phyloP scores from a whole-genome alignment of 202 grass and related monocot genomes.

The Musa balbisiana region DNA sequence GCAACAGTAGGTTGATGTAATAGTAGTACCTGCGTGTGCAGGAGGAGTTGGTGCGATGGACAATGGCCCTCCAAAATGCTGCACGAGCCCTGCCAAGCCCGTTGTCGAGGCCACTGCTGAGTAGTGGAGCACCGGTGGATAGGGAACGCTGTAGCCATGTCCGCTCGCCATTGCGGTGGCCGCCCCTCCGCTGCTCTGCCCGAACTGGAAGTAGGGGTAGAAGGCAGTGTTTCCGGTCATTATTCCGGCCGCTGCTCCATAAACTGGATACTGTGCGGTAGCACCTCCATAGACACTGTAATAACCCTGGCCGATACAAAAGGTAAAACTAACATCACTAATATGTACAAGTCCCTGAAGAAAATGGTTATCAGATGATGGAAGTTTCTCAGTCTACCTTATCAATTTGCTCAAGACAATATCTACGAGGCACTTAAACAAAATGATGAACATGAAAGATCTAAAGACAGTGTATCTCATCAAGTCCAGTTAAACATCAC shows the following conservation, averaged over 20 bases:
- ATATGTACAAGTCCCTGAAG: too few species aligned
- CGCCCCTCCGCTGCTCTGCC: constrained; percentile 23
- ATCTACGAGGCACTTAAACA: too few species aligned
- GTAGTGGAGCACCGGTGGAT: constrained; percentile 78
- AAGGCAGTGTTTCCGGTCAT: constrained; percentile 67
- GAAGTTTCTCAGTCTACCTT: too few species aligned
- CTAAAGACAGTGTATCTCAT: too few species aligned
- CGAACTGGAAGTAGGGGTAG: constrained; percentile 80
- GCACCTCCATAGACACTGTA: constrained; percentile 77
- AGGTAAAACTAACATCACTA: neutral
- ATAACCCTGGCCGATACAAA: constrained; percentile 45
- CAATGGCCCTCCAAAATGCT: constrained; percentile 61
- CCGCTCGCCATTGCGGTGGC: constrained; percentile 39
- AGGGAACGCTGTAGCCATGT: constrained; percentile 68
- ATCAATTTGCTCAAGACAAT: too few species aligned
- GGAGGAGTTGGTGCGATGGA: constrained; percentile 73
- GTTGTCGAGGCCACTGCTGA: constrained; percentile 58
- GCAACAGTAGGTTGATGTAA: neutral
- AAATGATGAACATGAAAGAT: too few species aligned
- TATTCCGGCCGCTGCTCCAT: constrained; percentile 70
- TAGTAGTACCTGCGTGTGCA: constrained; percentile 76
- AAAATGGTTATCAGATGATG: too few species aligned
- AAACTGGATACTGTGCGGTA: constrained; percentile 66
- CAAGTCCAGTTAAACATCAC: too few species aligned
- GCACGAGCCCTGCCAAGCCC: constrained; percentile 56